phyloP scores from a whole-genome alignment of 2,329 filamentous ascomycete genomes.

The Madurella fahalii region DNA sequence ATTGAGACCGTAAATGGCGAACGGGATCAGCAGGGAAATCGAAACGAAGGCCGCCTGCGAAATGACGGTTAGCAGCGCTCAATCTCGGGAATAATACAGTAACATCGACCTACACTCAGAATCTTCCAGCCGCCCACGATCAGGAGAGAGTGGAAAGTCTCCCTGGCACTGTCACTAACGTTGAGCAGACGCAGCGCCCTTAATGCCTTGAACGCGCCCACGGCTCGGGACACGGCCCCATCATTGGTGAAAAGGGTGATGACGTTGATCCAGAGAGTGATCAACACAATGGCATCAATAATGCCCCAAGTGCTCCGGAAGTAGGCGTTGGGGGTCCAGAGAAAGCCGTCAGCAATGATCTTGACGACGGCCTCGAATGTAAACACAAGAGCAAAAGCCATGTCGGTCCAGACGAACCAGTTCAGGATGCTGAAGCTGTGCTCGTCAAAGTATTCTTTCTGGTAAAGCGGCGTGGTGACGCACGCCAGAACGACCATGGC shows the following conservation, averaged over 20 bases:
- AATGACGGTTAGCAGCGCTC: neutral
- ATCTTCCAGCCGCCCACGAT: slow-evolving; percentile 94
- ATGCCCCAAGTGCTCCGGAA: slow-evolving; percentile 95
- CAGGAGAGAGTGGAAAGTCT: slow-evolving; percentile 96
- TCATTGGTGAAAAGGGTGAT: slow-evolving; percentile 76
- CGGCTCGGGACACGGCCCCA: slow-evolving; percentile 79
- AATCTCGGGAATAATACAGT: neutral
- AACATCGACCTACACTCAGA: slow-evolving; percentile 48
- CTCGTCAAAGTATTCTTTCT: slow-evolving; percentile 73
- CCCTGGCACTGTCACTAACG: slow-evolving; percentile 89
- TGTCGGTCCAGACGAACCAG: slow-evolving; percentile 94
- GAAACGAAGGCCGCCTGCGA: slow-evolving; percentile 77
- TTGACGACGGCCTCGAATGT: slow-evolving; percentile 85
- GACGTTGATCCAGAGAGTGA: slow-evolving; percentile 95
- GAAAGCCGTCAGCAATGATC: slow-evolving; percentile 88
- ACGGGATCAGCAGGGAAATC: slow-evolving; percentile 87
- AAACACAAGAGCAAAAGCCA: slow-evolving; percentile 85
- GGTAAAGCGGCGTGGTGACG: slow-evolving; percentile 89
- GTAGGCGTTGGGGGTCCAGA: slow-evolving; percentile 97
- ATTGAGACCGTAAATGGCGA: slow-evolving; percentile 93
- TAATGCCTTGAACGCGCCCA: slow-evolving; percentile 95
- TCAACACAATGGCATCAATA: slow-evolving; percentile 85
- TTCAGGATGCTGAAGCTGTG: slow-evolving; percentile 59
- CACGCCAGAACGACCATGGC: slow-evolving; percentile 98
- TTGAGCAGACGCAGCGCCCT: slow-evolving; percentile 88